Conservation (phyloP, 495 filamentous ascomycete species). For the Aspergillus campestris region DNA sequence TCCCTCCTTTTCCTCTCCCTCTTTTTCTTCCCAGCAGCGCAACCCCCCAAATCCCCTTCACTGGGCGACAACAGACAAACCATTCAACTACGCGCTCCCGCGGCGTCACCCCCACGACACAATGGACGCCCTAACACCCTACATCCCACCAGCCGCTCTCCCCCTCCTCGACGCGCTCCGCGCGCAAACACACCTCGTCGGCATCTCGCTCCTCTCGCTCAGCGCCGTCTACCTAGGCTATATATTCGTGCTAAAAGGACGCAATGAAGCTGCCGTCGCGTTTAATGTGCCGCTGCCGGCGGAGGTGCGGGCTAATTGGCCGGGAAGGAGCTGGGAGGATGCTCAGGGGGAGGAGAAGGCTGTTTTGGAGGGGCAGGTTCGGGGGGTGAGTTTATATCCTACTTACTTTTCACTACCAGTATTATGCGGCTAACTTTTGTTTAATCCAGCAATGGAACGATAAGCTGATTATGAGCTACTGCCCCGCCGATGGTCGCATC, state of each 20-base stretch:
- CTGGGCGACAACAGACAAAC: too few species aligned
- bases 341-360: conserved; percentile 31
- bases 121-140: conserved; percentile 24
- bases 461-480: conserved; percentile 56
- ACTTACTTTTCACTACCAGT: background rate
- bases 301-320: conserved; percentile 45
- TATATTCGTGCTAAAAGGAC: conserved; percentile 20
- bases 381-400: conserved; percentile 25
- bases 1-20: background rate
- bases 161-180: conserved; percentile 14
- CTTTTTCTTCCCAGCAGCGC: background rate
- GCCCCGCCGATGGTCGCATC: conserved; percentile 77
- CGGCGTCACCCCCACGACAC: too few species aligned
- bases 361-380: conserved; percentile 35
- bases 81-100: too few species aligned
- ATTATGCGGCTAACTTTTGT: background rate
- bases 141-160: conserved; percentile 18
- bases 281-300: conserved; percentile 53
- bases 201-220: conserved; percentile 27
- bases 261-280: conserved; percentile 42
- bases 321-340: conserved; percentile 54
- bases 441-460: conserved; percentile 31
- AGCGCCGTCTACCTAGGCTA: conserved; percentile 29
- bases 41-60: too few species aligned
- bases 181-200: conserved; percentile 14